Evolutionary conservation across 176 grass and related monocot genomes (phyloP), one percentile per base, ranked within the genome.

Genomic region (Juncus inflexus): DNA sequence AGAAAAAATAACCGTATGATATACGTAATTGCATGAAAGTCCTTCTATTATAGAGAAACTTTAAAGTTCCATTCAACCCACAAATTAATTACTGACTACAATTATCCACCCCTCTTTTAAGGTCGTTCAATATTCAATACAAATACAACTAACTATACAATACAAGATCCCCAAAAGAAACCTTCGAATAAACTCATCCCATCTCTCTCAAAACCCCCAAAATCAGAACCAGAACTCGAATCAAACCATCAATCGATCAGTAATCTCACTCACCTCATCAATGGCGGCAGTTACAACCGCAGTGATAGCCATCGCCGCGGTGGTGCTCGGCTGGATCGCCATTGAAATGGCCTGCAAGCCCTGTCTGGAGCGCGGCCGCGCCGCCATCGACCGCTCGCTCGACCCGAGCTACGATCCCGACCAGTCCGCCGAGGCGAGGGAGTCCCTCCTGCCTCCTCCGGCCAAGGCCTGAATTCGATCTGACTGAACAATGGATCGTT

Each of bases 311-410:
- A 91, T 91, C 67, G 85, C 60, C 64, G 87, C 85, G 60, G 87
- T 89, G 63, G 72, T 89, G 63, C 77, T 97, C n/a, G 87, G 82
- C 15, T 96, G 91, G 87, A 66, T 90, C 69, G 79, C 91, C 61
- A 80, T 96, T 81, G 91, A 96, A 84, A 87, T 96, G 74, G 81
- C 91, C 39, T 96, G 91, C 84, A 96, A 96, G 76, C 87, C 91
- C 12, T 96, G 87, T 66, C 81, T 96, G 65, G 84, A 96, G 49
- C 55, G 80, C 16, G 87, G 91, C 76, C 91, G 84, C 73, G 69
- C 74, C 10, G 91, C 87, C 76, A 87, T 96, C 76, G 87, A 96
- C 74, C 79, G 78, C 43, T 80, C 90, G 12, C 90, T 95, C 75
- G 78, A 90, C 72, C 87, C 84, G 68, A 81, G 60, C 65, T 70